A percentile compares a stretch with the other conserved stretches of the same genome.
Conservation (phyloP, 805 yeast genomes). For the Ogataea populi-albae region DNA sequence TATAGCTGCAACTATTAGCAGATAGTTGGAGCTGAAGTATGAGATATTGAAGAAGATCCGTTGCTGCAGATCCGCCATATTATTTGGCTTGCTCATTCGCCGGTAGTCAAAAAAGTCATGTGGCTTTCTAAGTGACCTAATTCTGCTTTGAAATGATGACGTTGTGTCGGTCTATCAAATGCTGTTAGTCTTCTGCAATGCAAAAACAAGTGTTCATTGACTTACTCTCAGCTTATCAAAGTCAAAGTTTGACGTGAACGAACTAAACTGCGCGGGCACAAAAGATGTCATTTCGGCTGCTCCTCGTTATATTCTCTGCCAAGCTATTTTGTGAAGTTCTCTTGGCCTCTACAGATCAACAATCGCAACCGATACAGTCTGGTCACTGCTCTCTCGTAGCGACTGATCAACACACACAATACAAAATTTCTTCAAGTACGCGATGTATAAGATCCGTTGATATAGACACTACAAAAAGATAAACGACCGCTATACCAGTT, state of each 20-base stretch:
- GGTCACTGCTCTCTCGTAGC: no score
- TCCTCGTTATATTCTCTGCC: no score
- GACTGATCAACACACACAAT: no score
- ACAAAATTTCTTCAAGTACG: no score
- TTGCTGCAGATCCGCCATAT: constrained; percentile 77
- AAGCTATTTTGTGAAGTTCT: no score
- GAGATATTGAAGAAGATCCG: constrained; percentile 81
- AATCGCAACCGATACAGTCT: no score
- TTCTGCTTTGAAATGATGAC: constrained; percentile 52
- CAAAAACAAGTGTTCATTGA: not conserved
- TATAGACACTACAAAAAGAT: no score
- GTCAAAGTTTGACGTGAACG: constrained; percentile 32
- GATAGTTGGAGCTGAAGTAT: constrained; percentile 83
- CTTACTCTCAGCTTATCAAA: constrained; percentile 33
- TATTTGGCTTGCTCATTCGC: constrained; percentile 79
- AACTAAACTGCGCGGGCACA: constrained; percentile 36
- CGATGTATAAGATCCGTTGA: constrained; percentile 1
- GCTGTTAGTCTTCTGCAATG: not conserved
- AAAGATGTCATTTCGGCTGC: constrained; percentile 33
- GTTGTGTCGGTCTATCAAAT: constrained; percentile 30
- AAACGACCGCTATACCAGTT: no score
- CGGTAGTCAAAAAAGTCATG: constrained; percentile 89
- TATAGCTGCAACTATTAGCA: constrained; percentile 62
- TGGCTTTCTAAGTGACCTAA: constrained; percentile 73
- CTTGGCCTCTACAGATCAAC: no score